Conservation (phyloP, 73 alveolate species). For the Breviolum minutum region DNA sequence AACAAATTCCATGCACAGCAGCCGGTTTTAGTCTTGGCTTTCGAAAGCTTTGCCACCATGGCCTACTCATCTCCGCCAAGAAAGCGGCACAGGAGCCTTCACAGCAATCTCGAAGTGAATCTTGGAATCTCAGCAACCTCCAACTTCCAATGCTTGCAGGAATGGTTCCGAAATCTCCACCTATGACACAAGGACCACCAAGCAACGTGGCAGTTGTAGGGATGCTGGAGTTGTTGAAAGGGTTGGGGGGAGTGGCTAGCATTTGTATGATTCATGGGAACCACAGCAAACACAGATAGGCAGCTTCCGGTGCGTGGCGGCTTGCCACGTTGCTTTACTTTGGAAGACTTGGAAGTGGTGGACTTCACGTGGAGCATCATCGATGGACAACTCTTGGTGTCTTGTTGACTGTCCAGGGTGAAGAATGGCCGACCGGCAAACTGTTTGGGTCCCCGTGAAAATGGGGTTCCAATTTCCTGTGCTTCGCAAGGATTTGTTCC, state of each 20-base stretch:
- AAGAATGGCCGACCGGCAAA: too few relatives aligned
- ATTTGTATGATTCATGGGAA: too few relatives aligned
- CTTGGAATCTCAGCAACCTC: too few relatives aligned
- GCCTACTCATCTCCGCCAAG: neutral
- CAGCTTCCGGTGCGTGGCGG: neutral
- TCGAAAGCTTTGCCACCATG: neutral
- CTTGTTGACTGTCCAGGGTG: neutral
- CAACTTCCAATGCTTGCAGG: too few relatives aligned
- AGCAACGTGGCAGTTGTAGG: too few relatives aligned
- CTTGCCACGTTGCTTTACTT: neutral
- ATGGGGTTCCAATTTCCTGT: neutral
- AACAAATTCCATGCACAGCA: neutral
- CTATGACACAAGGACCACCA: too few relatives aligned
- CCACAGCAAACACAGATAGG: neutral
- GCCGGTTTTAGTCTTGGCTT: neutral
- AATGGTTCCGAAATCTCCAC: too few relatives aligned
- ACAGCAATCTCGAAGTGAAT: too few relatives aligned
- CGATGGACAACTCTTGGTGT: constrained; percentile 53
- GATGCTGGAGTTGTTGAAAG: too few relatives aligned
- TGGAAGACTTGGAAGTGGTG: constrained; percentile 23
- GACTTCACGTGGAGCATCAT: constrained; percentile 77
- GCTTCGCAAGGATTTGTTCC: too few relatives aligned
- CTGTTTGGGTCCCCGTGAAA: neutral
- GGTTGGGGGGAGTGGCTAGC: too few relatives aligned
- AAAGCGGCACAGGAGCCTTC: constrained; percentile 22